A percentile compares a stretch with the other conserved stretches of the same genome.
These are phyloP conservation scores for Zygosaccharomyces sapae DNA, from an alignment of 1,139 yeast species.

Conservation along the genomic window DNA sequence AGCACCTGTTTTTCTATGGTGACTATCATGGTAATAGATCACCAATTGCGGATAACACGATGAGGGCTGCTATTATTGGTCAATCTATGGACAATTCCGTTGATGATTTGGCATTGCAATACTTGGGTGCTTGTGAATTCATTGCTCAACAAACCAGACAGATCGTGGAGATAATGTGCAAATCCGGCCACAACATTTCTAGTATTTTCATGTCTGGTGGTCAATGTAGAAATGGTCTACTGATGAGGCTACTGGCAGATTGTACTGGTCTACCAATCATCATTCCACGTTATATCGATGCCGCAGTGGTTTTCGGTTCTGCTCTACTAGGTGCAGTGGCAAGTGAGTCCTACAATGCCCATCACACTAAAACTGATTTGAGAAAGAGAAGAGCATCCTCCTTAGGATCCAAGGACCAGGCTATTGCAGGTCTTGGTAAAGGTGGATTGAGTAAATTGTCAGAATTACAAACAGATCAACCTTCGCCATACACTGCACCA, in stretches of 20 bases:
- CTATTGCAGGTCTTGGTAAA: slow-evolving; percentile 7
- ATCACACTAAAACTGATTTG: slow-evolving; percentile 8
- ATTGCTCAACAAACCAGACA: slow-evolving; percentile 97
- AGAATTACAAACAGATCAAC: slow-evolving; percentile 29
- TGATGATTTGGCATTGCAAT: slow-evolving; percentile 77
- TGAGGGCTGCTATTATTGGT: slow-evolving; percentile 93
- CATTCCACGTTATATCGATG: slow-evolving; percentile 91
- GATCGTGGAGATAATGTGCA: slow-evolving; percentile 78
- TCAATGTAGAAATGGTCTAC: slow-evolving; percentile 85
- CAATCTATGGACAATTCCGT: slow-evolving; percentile 85
- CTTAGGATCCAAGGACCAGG: slow-evolving; percentile 10
- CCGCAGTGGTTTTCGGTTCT: slow-evolving; percentile 94
- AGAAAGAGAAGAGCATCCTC: slow-evolving; percentile 20
- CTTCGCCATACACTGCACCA: slow-evolving; percentile 63
- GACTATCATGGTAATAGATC: slow-evolving; percentile 96
- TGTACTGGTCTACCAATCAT: slow-evolving; percentile 90
- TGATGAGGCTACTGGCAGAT: slow-evolving; percentile 87
- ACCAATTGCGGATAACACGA: slow-evolving; percentile 89
- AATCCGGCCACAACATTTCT: slow-evolving; percentile 69
- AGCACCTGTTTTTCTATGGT: slow-evolving; percentile 86
- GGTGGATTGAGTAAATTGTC: slow-evolving; percentile 8
- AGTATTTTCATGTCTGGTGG: slow-evolving; percentile 93
- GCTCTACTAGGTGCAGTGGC: slow-evolving; percentile 95
- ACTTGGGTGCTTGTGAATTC: slow-evolving; percentile 92
- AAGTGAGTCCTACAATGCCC: slow-evolving; percentile 21